Evolutionary conservation across 2,329 filamentous ascomycete genomes (phyloP).

Genomic region (Metarhizium brunneum): DNA sequence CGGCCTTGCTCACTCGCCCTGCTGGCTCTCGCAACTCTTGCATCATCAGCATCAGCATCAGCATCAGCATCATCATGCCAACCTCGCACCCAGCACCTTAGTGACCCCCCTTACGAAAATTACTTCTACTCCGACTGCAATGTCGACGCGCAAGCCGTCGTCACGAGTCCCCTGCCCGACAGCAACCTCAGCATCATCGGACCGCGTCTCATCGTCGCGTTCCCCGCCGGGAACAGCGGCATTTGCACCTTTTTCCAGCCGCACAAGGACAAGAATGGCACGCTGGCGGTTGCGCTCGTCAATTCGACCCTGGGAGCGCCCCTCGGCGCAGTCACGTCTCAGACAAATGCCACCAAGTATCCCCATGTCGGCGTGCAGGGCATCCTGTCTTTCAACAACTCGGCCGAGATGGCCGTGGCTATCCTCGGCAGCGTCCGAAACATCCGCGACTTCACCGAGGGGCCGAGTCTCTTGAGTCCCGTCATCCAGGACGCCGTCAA

Average conservation of each 20-base stretch:
- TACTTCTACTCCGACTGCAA: conserved; percentile 59
- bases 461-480: conserved; percentile 39
- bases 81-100: conserved; percentile 23
- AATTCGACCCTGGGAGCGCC: no score
- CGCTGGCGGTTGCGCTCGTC: no score
- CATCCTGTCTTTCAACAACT: conserved; percentile 45
- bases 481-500: conserved; percentile 45
- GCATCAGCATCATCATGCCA: not conserved
- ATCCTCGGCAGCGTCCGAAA: conserved; percentile 54
- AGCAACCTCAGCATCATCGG: conserved; percentile 46
- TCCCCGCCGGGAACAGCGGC: conserved; percentile 58
- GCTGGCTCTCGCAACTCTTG: not conserved
- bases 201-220: conserved; percentile 51
- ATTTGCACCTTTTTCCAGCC: conserved; percentile 13
- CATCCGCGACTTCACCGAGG: conserved; percentile 55
- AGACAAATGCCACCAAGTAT: conserved; percentile 22
- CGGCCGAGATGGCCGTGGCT: conserved; percentile 43
- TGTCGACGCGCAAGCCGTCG: conserved; percentile 47
- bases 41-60: not conserved
- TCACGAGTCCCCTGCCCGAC: conserved; percentile 45
- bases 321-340: conserved; percentile 8
- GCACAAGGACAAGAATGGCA: no score
- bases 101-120: conserved; percentile 51
- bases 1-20: not conserved
- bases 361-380: conserved; percentile 45